Evolutionary conservation across 345 rosid genomes (phyloP), one percentile per base, ranked within the genome.

Genomic region (Gossypium ekmanianum): DNA sequence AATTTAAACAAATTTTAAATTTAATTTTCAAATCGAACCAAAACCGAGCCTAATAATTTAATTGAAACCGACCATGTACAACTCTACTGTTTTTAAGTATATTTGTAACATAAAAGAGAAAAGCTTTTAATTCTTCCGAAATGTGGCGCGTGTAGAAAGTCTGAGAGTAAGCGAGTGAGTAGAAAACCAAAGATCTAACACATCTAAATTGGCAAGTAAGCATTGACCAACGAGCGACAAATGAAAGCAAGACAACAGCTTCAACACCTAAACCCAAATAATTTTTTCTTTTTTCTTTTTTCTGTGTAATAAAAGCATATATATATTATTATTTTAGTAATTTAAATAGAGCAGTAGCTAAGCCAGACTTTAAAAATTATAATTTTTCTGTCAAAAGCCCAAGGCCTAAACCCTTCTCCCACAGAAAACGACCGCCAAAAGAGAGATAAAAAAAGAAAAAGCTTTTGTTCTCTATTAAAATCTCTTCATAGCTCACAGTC

Each of bases 401-500:
- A 26, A 45, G 29, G 63, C 34, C 63, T 22, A 34, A 71, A 54
- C 43, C 76, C 59, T n/a, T 13, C 20, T 61, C 76, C 68, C 77
- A n/a, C 34, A 24, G 85, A 78, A 78, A 84, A 79, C 83, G 83
- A 83, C 86, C 78, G 82, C 87, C 86, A 78, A 72, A 64, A 20
- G 12, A 45, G 12, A 45, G 12, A 45, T 0, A 45, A 45, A 45
- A 45, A 58, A 58, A 51, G 43, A 27, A 5, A 18, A 48, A 17
- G 9, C 61, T 75, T 58, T 66, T 66, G 9, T 22, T 18, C 27
- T 57, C 3, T 47, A 55, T 16, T 74, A 2, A 29, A 17, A 57
- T 47, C 70, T 56, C 48, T 68, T 68, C 63, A 57, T 13, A 57
- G 5, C 22, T 57, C 59, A 61, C 73, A 62, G 57, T 52, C 50